Evolutionary conservation across 1,284 basidiomycete species (phyloP).

Genomic region (Ceratorhiza oryzae-sativae): DNA sequence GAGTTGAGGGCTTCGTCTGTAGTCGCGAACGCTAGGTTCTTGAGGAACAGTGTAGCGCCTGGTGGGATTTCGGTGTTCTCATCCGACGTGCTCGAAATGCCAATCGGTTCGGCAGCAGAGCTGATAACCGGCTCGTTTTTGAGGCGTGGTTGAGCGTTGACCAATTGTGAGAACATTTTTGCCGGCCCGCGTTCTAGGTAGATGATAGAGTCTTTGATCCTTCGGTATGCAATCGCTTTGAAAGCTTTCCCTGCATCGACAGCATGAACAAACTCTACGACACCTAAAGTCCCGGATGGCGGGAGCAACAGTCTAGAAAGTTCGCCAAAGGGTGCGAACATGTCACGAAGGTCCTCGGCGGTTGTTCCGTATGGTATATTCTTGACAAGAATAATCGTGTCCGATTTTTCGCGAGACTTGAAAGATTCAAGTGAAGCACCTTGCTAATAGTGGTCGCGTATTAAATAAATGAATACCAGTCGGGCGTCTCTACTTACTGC

Average conservation of each 20-base stretch:
- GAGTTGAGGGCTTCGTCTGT: slow-evolving; percentile 74
- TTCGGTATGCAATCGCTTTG: slow-evolving; percentile 82
- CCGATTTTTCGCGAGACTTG: slow-evolving; percentile 61
- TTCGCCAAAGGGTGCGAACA: slow-evolving; percentile 82
- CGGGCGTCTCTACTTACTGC: slow-evolving; percentile 56
- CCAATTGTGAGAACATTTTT: slow-evolving; percentile 69
- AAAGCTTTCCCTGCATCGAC: slow-evolving; percentile 80
- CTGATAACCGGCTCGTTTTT: slow-evolving; percentile 41
- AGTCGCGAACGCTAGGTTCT: slow-evolving; percentile 93
- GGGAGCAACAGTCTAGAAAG: slow-evolving; percentile 84
- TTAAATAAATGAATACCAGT: slow-evolving; percentile 23
- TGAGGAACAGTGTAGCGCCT: slow-evolving; percentile 91
- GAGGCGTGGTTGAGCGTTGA: background rate
- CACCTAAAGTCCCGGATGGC: slow-evolving; percentile 92
- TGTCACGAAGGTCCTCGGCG: slow-evolving; percentile 71
- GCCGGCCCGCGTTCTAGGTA: slow-evolving; percentile 94
- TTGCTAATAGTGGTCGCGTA: slow-evolving; percentile 46
- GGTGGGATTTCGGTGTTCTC: slow-evolving; percentile 58
- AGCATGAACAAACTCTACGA: slow-evolving; percentile 83
- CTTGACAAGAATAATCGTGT: slow-evolving; percentile 91
- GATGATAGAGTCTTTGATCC: slow-evolving; percentile 87
- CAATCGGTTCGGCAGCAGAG: slow-evolving; percentile 55
- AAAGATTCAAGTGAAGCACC: slow-evolving; percentile 58
- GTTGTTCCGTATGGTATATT: slow-evolving; percentile 96
- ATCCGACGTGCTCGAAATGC: slow-evolving; percentile 48